These are phyloP conservation scores for Backusella tarrabulga DNA, from an alignment of 192 early-diverging fungal species.

Conservation along the genomic window DNA sequence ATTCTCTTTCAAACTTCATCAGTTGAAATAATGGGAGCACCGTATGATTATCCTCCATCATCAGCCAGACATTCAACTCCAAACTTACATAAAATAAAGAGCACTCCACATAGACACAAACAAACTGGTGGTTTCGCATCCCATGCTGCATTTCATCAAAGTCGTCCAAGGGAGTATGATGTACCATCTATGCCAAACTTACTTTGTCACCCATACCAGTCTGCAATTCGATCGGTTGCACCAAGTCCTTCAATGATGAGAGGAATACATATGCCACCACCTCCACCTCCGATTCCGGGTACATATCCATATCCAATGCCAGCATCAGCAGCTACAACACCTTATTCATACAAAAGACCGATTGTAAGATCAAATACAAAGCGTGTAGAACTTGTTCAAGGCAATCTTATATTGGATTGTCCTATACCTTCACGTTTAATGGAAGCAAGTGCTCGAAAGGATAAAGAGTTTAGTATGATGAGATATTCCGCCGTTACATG, in stretches of 20 bases:
- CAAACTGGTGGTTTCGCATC: not conserved
- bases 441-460: constrained; percentile 47
- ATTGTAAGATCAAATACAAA: constrained; percentile 26
- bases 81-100: not conserved
- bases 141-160: not conserved
- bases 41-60: not conserved
- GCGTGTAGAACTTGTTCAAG: constrained; percentile 63
- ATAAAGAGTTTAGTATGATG: constrained; percentile 88
- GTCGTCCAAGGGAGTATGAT: not conserved
- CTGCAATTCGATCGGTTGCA: not conserved
- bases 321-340: not conserved
- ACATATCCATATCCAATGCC: not conserved
- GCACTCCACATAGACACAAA: not conserved
- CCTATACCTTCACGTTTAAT: constrained; percentile 67
- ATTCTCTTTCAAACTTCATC: not conserved
- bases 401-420: constrained; percentile 74
- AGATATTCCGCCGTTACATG: constrained; percentile 92
- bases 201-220: not conserved
- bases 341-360: not conserved
- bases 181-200: not conserved
- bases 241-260: constrained; percentile 4
- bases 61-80: not conserved
- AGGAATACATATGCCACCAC: not conserved
- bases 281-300: not conserved
- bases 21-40: not conserved